These are phyloP conservation scores for Sungouiozyma intestinalis DNA, from an alignment of 805 yeast genomes.

Conservation along the genomic window DNA sequence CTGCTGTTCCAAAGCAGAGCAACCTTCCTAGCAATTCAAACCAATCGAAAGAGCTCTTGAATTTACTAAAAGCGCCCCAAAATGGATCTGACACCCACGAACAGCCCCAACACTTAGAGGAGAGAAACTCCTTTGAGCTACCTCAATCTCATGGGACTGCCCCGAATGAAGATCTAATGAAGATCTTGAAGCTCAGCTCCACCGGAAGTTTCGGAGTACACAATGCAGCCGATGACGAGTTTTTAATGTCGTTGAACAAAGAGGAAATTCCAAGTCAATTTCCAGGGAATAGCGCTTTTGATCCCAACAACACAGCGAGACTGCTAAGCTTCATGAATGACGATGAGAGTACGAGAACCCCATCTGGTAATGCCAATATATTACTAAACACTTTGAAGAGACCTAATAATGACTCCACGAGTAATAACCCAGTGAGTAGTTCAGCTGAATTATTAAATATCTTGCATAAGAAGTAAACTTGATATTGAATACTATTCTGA, in stretches of 20 bases:
- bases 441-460: slow-evolving; percentile 20
- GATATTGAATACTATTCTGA: too few species aligned
- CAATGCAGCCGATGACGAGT: not conserved
- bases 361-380: not conserved
- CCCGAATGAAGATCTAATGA: not conserved
- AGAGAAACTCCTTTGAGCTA: too few species aligned
- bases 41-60: not conserved
- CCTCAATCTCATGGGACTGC: not conserved
- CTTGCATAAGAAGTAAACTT: slow-evolving; percentile 10
- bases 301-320: slow-evolving; percentile 5
- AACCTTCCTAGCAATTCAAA: not conserved
- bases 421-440: not conserved
- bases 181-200: not conserved
- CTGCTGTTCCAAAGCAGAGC: not conserved
- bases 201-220: not conserved
- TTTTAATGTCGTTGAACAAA: not conserved
- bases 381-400: not conserved
- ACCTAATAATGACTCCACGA: not conserved
- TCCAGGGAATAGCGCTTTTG: not conserved
- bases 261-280: not conserved
- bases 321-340: slow-evolving; percentile 14
- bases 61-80: not conserved
- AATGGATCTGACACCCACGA: too few species aligned
- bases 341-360: not conserved
- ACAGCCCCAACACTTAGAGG: too few species aligned